Conservation (phyloP, 2,329 filamentous ascomycete genomes). For the Macroventuria anomochaeta region DNA sequence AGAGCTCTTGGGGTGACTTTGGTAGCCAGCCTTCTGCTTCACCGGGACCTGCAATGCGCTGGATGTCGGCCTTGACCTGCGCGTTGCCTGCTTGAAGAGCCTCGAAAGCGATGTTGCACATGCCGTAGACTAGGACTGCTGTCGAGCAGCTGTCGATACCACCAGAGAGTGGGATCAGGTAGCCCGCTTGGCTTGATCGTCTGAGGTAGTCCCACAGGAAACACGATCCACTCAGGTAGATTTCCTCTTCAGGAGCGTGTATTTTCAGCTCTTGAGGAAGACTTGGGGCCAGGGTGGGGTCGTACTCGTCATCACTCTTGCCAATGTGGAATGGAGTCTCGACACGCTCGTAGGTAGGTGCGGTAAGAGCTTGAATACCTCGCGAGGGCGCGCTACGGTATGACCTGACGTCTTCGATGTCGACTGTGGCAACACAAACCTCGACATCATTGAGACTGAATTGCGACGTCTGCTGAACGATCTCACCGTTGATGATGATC, state of each 20-base stretch:
- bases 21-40: slow-evolving; percentile 59
- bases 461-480: slow-evolving; percentile 70
- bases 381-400: slow-evolving; percentile 64
- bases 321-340: slow-evolving; percentile 56
- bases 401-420: slow-evolving; percentile 71
- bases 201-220: slow-evolving; percentile 72
- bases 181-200: slow-evolving; percentile 60
- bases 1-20: slow-evolving; percentile 65
- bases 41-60: slow-evolving; percentile 59
- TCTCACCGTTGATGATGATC: slow-evolving; percentile 67
- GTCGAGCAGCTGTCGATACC: slow-evolving; percentile 67
- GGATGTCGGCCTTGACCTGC: slow-evolving; percentile 62
- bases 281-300: slow-evolving; percentile 56
- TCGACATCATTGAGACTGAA: slow-evolving; percentile 64
- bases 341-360: slow-evolving; percentile 56
- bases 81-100: slow-evolving; percentile 59
- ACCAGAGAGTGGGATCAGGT: slow-evolving; percentile 63
- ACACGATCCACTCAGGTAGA: slow-evolving; percentile 68
- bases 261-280: slow-evolving; percentile 58
- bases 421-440: slow-evolving; percentile 62
- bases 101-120: slow-evolving; percentile 64
- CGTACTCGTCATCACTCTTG: slow-evolving; percentile 49
- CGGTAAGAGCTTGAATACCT: slow-evolving; percentile 62
- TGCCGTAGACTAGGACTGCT: slow-evolving; percentile 40
- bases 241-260: slow-evolving; percentile 67